Conservation (phyloP, 352 stramenopile species). For the Phytophthora podocarpi region DNA sequence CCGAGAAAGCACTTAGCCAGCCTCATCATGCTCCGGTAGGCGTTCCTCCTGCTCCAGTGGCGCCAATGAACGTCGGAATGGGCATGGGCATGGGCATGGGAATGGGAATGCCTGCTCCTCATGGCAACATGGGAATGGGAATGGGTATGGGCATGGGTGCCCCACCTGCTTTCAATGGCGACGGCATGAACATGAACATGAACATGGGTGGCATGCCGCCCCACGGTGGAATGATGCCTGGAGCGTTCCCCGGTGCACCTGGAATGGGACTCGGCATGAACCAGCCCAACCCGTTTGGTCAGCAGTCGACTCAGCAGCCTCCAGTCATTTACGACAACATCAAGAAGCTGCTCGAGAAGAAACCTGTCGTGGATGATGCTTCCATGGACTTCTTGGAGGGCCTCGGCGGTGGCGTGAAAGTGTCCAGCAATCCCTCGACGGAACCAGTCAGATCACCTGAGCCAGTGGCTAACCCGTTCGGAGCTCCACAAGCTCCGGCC, state of each 20-base stretch:
- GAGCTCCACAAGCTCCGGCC: constrained; percentile 9
- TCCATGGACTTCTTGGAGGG: constrained; percentile 76
- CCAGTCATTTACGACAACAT: constrained; percentile 89
- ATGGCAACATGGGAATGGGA: constrained; percentile 32
- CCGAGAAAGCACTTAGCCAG: constrained; percentile 36
- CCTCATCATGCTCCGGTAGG: constrained; percentile 24
- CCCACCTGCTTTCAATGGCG: constrained; percentile 14
- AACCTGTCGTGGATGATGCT: constrained; percentile 59
- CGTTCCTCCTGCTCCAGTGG: constrained; percentile 38
- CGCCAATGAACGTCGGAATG: constrained; percentile 33
- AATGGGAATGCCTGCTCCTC: constrained; percentile 15
- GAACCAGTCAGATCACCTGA: constrained; percentile 21
- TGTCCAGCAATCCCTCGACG: constrained; percentile 7
- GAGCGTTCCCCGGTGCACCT: constrained; percentile 20
- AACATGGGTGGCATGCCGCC: constrained; percentile 34
- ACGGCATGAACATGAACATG: constrained; percentile 24
- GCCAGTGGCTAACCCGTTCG: constrained; percentile 22
- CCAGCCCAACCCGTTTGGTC: constrained; percentile 33
- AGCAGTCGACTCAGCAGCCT: constrained; percentile 43
- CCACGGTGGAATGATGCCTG: constrained; percentile 27
- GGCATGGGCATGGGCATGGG: constrained; percentile 28
- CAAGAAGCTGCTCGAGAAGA: constrained; percentile 82
- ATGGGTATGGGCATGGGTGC: constrained; percentile 29
- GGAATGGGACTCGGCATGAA: constrained; percentile 33
- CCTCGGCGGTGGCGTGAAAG: constrained; percentile 41